Evolutionary conservation across 2,329 filamentous ascomycete genomes (phyloP), one percentile per base, ranked within the genome.

Genomic region (Colletotrichum tamarilloi): DNA sequence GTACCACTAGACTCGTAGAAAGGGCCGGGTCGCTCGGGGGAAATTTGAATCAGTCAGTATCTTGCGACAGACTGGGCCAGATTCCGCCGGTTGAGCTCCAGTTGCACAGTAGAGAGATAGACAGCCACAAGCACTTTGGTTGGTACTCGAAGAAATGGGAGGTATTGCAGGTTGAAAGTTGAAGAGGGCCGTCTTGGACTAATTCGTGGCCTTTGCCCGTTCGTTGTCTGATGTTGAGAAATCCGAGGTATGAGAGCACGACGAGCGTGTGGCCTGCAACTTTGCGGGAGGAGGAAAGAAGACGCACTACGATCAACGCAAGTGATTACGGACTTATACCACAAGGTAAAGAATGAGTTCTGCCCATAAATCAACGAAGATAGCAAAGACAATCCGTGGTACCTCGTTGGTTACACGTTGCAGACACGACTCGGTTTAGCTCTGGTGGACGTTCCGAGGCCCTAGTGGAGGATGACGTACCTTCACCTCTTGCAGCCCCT

Each of bases 11-110:
- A 49, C 42, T 49, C 8, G 42, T 49, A 7, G 11, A 26, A 53
- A 26, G 62, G 26, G 12, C 62, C 62, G 62, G 62, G 62, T 64
- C n/a, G 62, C 35, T 49, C 62, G 62, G 62, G 55, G 46, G 46
- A 26, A 26, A 49, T 38, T 14, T 64, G 46, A 55, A 64, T 64
- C 32, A 53, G 24, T 49, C 19, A 53, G 24, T 49, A 49, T 49
- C 42, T 49, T 49, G 42, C 42, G 24, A 14, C 9, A 26, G 28
- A 4, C 28, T 64, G 52, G 62, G n/a, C 14, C 14, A n/a, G 52
- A 46, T 24, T 19, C 24, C 8, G 30, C 19, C 19, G 30, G 53
- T 64, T 64, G 30, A 30, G 19, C 19, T 49, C 58, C 7, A 26
- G 46, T 63, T 24, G 35, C 46, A 19, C 14, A 26, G 28, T 55